These are phyloP conservation scores for Ananas comosus DNA, from an alignment of 176 grass and related monocot genomes.

Conservation along the genomic window DNA sequence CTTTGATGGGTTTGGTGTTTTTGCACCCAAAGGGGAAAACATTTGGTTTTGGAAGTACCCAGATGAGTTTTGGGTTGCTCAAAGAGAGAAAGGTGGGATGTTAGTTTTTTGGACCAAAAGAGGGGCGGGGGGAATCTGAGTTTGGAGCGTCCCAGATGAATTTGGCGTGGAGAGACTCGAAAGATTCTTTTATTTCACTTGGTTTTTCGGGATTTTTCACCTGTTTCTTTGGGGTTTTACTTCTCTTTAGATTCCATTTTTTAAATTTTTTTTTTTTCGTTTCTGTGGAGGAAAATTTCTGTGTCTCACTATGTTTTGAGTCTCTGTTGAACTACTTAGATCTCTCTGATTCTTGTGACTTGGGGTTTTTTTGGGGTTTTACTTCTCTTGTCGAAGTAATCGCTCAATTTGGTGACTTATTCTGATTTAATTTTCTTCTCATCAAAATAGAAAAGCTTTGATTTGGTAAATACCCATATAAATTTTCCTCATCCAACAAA, in stretches of 20 bases:
- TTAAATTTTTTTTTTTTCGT: too few species aligned
- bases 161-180: too few species aligned
- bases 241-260: conserved; percentile 12
- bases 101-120: background rate
- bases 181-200: too few species aligned
- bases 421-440: too few species aligned
- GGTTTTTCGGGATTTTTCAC: too few species aligned
- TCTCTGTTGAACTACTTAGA: background rate
- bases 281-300: background rate
- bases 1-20: background rate
- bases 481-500: too few species aligned
- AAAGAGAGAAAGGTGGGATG: too few species aligned
- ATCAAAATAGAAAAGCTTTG: too few species aligned
- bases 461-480: too few species aligned
- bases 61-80: too few species aligned
- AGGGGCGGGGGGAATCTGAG: background rate
- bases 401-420: too few species aligned
- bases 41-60: background rate
- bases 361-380: background rate
- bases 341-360: background rate
- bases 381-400: background rate
- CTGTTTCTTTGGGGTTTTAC: background rate
- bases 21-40: background rate
- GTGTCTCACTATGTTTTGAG: background rate
- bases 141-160: conserved; percentile 10